phyloP scores from a whole-genome alignment of 148 eudicot species.

The Chenopodium album region DNA sequence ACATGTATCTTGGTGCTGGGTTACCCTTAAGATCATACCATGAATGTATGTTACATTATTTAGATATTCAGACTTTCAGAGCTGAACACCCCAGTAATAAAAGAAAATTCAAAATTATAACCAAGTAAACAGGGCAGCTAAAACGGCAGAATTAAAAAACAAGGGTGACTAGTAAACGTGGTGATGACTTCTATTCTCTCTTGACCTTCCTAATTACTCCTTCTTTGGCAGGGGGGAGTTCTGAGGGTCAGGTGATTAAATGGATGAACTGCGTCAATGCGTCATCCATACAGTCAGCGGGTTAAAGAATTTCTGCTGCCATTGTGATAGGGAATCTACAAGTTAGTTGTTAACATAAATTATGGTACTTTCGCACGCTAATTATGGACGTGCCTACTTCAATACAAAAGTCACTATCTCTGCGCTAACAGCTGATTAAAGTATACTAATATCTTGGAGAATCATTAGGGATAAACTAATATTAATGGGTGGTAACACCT shows the following conservation, averaged over 20 bases:
- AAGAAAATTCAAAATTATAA: neutral
- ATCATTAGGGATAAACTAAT: neutral
- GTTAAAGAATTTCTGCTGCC: neutral
- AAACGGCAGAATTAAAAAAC: neutral
- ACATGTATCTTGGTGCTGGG: no score
- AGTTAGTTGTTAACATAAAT: constrained; percentile 1
- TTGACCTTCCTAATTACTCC: neutral
- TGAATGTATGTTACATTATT: neutral
- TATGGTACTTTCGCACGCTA: constrained; percentile 2
- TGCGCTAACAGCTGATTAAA: constrained; percentile 9
- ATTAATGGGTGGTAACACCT: constrained; percentile 1
- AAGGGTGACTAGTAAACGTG: neutral
- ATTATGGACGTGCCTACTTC: constrained; percentile 5
- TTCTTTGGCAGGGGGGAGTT: neutral
- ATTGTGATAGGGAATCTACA: constrained; percentile 11
- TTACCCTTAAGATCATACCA: neutral
- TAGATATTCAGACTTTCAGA: neutral
- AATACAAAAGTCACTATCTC: neutral
- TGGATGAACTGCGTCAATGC: neutral
- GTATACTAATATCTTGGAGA: constrained; percentile 4
- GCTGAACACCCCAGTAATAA: neutral
- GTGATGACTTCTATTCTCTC: neutral
- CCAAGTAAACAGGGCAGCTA: neutral
- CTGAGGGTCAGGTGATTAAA: neutral
- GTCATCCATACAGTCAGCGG: neutral